Base-by-base conservation (phyloP, 2,329 filamentous ascomycete genomes). In the Chrysoporthe austroafricana region DNA sequence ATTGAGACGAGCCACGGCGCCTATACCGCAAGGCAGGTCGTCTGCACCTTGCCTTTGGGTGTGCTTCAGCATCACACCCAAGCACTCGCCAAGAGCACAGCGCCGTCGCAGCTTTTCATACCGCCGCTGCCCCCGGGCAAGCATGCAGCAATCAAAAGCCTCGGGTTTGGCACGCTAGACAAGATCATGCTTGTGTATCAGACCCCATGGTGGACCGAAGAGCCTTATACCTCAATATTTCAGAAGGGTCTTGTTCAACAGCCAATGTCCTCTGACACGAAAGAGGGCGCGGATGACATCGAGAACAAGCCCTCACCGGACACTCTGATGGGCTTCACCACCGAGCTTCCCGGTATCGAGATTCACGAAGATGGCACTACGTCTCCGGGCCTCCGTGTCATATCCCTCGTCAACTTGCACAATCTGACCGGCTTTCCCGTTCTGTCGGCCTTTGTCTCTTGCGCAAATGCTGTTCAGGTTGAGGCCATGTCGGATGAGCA, bases 131-230 rank as follows among this genome's bases (percentile, higher is more conserved):
- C 64, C 3, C 5, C 48, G 1, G 50, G 43, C 21, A 66, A 66
- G 39, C 58, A 58, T 32, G 32, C 46, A 62, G 58, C 64, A 2
- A 62, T 66, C 32, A 9, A 32, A 4, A 62, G 59, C 60, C 64
- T 66, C 16, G 64, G 64, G 6, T 66, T 58, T 21, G 64, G 64
- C 18, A 66, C 64, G 11, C 54, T 66, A 26, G 64, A 66, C 39
- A 66, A 66, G 59, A 58, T 66, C 48, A 66, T 66, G 64, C 59
- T 66, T 5, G 39, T 66, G 21, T 66, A 66, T 16, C 16, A 32
- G 26, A 66, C 21, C 18, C 48, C 64, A 13, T 66, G 64, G 64
- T 66, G 64, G 64, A 58, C 58, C 2, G 59, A 66, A 48, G 58
- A 62, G 18, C 64, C 64, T 2, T 66, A 62, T 26, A 34, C 36